Evolutionary conservation across 176 grass and related monocot species (phyloP).

Genomic region (Tuctoria greenei): DNA sequence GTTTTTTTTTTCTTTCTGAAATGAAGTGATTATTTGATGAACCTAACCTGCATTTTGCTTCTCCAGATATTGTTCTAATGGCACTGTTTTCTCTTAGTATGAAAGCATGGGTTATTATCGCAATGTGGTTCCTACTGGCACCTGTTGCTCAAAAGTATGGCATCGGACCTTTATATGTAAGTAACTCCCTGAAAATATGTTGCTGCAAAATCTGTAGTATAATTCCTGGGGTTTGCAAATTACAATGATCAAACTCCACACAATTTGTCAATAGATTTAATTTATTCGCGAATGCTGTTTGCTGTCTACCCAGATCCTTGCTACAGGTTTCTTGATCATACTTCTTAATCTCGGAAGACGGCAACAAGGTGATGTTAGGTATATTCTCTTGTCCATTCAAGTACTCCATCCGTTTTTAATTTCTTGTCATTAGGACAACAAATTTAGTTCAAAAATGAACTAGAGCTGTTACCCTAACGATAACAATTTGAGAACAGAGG

Average conservation of each 20-base stretch:
- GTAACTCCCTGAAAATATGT: constrained; percentile 34
- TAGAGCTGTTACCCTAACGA: no score
- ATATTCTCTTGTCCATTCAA: not conserved
- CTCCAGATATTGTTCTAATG: constrained; percentile 85
- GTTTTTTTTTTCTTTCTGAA: not conserved
- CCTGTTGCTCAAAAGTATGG: constrained; percentile 71
- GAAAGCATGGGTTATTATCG: constrained; percentile 69
- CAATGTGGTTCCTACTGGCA: constrained; percentile 79
- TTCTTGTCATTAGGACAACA: no score
- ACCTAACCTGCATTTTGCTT: constrained; percentile 14
- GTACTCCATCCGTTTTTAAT: not conserved
- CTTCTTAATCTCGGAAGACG: constrained; percentile 84
- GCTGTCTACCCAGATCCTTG: constrained; percentile 65
- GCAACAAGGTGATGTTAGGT: constrained; percentile 91
- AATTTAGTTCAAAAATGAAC: no score
- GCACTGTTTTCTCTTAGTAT: constrained; percentile 77
- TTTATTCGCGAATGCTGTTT: constrained; percentile 28
- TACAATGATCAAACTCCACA: not conserved
- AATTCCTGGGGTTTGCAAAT: not conserved
- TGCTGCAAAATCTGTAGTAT: not conserved
- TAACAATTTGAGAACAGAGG: no score
- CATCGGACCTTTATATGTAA: constrained; percentile 89
- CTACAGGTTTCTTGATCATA: constrained; percentile 83
- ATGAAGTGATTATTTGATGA: constrained; percentile 12
- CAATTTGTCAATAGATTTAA: constrained; percentile 6